Conservation (phyloP, 768 basidiomycete species). For the Lyophyllum semitale region DNA sequence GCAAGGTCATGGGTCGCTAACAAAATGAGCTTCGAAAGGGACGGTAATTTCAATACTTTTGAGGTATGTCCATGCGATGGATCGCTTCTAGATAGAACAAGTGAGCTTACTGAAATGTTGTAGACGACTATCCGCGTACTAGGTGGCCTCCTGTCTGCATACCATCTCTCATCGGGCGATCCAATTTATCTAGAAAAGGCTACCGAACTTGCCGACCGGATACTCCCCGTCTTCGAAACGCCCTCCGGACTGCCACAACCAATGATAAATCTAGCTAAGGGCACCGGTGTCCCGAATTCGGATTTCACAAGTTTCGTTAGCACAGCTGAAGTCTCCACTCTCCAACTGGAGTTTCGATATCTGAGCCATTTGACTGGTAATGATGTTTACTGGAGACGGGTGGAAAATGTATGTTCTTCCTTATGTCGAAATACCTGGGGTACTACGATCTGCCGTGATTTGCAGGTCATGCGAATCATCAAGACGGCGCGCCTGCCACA, state of each 20-base stretch:
- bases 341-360: conserved; percentile 91
- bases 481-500: conserved; percentile 61
- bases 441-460: not conserved
- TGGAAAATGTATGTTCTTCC: conserved; percentile 58
- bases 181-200: conserved; percentile 75
- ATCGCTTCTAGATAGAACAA: not conserved
- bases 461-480: conserved; percentile 67
- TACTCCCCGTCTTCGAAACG: conserved; percentile 82
- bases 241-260: conserved; percentile 82
- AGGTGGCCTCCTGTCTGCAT: conserved; percentile 86
- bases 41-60: conserved; percentile 84
- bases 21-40: conserved; percentile 71
- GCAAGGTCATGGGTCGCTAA: conserved; percentile 78
- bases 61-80: conserved; percentile 56
- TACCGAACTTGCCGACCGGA: conserved; percentile 81
- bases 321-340: conserved; percentile 84
- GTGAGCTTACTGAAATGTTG: not conserved
- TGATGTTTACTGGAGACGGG: conserved; percentile 78
- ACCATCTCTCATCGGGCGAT: conserved; percentile 74
- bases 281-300: conserved; percentile 58
- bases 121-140: conserved; percentile 92
- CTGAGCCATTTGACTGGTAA: conserved; percentile 79
- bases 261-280: conserved; percentile 68
- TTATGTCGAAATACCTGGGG: not conserved
- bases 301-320: conserved; percentile 67